phyloP scores from a whole-genome alignment of 2,329 filamentous ascomycete species.

The Aspergillus latus region DNA sequence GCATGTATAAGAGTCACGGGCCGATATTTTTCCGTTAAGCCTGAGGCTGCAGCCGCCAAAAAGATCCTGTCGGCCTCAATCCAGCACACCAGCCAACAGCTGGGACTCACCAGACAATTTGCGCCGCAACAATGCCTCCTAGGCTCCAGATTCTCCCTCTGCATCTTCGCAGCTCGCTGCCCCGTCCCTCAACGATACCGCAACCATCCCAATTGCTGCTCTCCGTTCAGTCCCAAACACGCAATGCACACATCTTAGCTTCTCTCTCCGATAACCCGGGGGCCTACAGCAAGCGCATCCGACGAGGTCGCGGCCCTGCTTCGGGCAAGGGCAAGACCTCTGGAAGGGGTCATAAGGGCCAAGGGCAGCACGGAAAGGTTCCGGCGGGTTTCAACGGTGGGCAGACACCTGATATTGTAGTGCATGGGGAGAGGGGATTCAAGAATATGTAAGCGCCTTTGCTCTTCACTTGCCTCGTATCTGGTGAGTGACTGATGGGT shows the following conservation, averaged over 20 bases:
- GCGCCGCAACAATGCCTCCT: slow-evolving; percentile 29
- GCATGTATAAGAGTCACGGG: neutral
- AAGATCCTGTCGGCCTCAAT: slow-evolving; percentile 11
- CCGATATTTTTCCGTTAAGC: slow-evolving; percentile 7
- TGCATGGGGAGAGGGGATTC: slow-evolving; percentile 76
- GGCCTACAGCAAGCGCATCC: slow-evolving; percentile 82
- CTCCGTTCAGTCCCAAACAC: slow-evolving; percentile 35
- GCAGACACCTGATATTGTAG: slow-evolving; percentile 73
- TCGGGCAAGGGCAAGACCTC: slow-evolving; percentile 97
- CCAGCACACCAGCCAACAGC: slow-evolving; percentile 3
- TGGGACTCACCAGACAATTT: slow-evolving; percentile 1
- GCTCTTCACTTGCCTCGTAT: slow-evolving; percentile 13
- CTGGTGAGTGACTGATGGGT: neutral
- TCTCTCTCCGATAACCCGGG: slow-evolving; percentile 76
- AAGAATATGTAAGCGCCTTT: slow-evolving; percentile 56
- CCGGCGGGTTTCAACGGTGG: slow-evolving; percentile 93
- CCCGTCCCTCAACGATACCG: slow-evolving; percentile 22
- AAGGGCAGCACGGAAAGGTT: slow-evolving; percentile 90
- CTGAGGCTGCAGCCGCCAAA: slow-evolving; percentile 10
- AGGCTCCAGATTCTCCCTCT: slow-evolving; percentile 32
- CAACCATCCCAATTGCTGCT: slow-evolving; percentile 28
- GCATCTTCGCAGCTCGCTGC: slow-evolving; percentile 28
- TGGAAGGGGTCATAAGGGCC: slow-evolving; percentile 91
- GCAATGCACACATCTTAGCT: slow-evolving; percentile 78
- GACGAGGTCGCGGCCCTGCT: slow-evolving; percentile 84